Evolutionary conservation across 345 rosid species (phyloP), one percentile per base, ranked within the genome.

Genomic region (Salix koriyanagi): DNA sequence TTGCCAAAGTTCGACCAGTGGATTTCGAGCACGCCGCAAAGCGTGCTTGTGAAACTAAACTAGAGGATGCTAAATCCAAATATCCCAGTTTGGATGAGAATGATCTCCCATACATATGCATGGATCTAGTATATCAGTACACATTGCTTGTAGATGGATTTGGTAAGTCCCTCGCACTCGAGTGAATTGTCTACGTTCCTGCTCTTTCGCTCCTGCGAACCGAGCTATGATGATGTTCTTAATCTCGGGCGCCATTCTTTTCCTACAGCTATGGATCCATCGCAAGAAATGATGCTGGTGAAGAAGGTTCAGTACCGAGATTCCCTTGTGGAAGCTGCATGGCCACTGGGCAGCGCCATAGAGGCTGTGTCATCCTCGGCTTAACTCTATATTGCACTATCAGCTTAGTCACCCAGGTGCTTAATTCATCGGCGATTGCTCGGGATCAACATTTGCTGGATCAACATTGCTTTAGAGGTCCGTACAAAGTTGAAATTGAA

Each of bases 341-440:
- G 99, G 99, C 99, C 99, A 21, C 82, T 96, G 12, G 99, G 98
- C 83, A 96, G 99, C 52, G 99, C 98, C 78, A 93, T 96, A 19
- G 98, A 93, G 83, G 98, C 98, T 15, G 83, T 93, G 14, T 96
- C 98, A 62, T 77, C 90, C 15, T 68, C 37, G 68, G 39, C 41
- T 56, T 71, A 73, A 79, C 28, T 41, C 39, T 34, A 48, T 50
- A 54, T 36, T 41, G 11, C 26, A 16, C 62, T 0, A 58, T 65
- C 18, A 7, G 34, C 64, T 5, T 75, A n/a, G 25, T 69, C 42
- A 36, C 25, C 37, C 25, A 28, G 25, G 4, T 13, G 66, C 64
- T 9, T 58, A 60, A 65, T 67, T 70, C 66, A 21, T 14, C 13
- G 39, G 74, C 48, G 60, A 23, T 61, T 26, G 54, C 37, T 58